These are phyloP conservation scores for Gracilariopsis chorda DNA, from an alignment of 23 red algal genomes.

Conservation along the genomic window DNA sequence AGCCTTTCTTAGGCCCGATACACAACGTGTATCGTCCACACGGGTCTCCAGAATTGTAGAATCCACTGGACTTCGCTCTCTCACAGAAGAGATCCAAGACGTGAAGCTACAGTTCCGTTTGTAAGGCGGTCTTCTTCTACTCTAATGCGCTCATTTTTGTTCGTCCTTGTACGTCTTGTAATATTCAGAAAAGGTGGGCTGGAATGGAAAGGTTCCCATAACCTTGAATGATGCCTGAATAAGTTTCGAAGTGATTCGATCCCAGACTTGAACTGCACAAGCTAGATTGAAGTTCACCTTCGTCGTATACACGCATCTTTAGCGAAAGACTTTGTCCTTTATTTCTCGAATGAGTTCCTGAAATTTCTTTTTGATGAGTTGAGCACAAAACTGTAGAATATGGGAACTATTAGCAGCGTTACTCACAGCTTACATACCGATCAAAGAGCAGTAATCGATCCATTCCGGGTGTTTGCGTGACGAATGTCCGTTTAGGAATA, in stretches of 20 bases:
- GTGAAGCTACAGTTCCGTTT: no score
- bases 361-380: conserved; percentile 12
- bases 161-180: neutral
- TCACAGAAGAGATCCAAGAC: no score
- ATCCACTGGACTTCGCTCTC: no score
- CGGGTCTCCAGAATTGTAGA: no score
- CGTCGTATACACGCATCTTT: neutral
- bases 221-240: neutral
- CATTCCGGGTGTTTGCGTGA: conserved; percentile 19
- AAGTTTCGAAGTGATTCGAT: neutral
- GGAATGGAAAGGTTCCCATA: conserved; percentile 17
- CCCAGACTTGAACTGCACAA: neutral
- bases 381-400: conserved; percentile 29
- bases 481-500: conserved; percentile 7
- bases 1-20: no score
- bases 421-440: neutral
- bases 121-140: no score
- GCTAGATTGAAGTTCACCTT: conserved; percentile 3
- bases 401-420: neutral
- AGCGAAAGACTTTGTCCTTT: neutral
- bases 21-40: no score
- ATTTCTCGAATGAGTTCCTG: neutral
- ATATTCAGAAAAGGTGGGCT: neutral
- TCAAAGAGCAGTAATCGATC: neutral
- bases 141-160: no score